Evolutionary conservation across 1,284 basidiomycete genomes (phyloP), one percentile per base, ranked within the genome.

Genomic region (Papiliotrema fonsecae): DNA sequence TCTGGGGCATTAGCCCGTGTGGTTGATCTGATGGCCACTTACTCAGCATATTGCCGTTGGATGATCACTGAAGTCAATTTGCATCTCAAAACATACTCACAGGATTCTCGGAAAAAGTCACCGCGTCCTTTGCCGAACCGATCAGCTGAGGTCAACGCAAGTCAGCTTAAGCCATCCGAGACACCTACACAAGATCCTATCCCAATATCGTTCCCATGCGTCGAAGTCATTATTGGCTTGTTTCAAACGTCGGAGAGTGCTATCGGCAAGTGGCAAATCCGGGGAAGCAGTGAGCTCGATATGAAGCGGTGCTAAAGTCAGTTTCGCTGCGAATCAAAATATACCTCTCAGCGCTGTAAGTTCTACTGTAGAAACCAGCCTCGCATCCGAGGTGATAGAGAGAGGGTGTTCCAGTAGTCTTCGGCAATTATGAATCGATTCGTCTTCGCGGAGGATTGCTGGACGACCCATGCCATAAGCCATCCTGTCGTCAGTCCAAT

Each of bases 391-490:
- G 58, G 89, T 85, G 57, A 92, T 88, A 6, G 88, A 82, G 19
- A 93, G 76, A 14, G 91, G 91, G 66, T 94, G 90, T 57, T 85
- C 83, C 22, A 94, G 76, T n/a, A 92, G 77, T 30, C 84, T 75
- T 37, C 86, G 83, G 55, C 87, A 88, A 50, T 88, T 82, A 61
- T 79, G 81, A 51, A 94, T 90, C 44, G 87, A 85, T 62, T 93
- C 89, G 61, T 94, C 89, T 56, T 94, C 88, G 63, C 88, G 86
- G 35, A 94, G 77, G 50, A 94, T 89, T 1, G 90, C 88, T 0
- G 90, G 89, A 22, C 91, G 83, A 6, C 91, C 91, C 26, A 87
- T 92, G 4, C 91, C 91, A 60, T 93, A 94, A 1, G 89, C 91
- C 73, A 94, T 81, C 49, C 62, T 64, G 32, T 4, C 18, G 19